Percentiles rank a stretch among this genome's conserved stretches.
Evolutionary conservation across 1,284 basidiomycete species (phyloP).

Genomic region (Tilletia walkeri): DNA sequence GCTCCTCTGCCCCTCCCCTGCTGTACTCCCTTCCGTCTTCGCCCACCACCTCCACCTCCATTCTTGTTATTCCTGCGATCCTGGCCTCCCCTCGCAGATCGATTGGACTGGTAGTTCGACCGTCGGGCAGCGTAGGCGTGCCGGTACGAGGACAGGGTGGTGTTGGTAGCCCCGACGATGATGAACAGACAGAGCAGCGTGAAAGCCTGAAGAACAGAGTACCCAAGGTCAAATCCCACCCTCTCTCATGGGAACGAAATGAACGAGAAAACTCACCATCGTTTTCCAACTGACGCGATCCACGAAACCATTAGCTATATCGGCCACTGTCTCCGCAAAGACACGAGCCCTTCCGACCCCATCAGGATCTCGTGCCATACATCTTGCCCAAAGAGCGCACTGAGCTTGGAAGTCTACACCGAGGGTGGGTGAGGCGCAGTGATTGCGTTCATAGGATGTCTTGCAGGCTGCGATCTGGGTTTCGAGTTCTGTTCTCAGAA

Average conservation of each 20-base stretch:
- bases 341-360: constrained; percentile 83
- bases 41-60: no score
- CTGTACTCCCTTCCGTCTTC: no score
- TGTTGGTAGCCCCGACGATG: constrained; percentile 49
- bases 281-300: constrained; percentile 97
- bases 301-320: constrained; percentile 92
- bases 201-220: constrained; percentile 29
- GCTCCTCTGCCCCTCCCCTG: no score
- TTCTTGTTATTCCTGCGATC: no score
- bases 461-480: constrained; percentile 9
- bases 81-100: no score
- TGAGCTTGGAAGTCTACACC: constrained; percentile 71
- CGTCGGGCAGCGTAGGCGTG: background rate
- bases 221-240: background rate
- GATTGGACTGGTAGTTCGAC: no score
- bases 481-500: constrained; percentile 3
- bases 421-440: constrained; percentile 63
- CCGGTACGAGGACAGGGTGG: constrained; percentile 37
- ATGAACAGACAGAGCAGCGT: constrained; percentile 47
- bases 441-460: constrained; percentile 12
- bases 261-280: constrained; percentile 63
- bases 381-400: constrained; percentile 72
- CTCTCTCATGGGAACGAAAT: background rate
- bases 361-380: constrained; percentile 89
- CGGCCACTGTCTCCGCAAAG: constrained; percentile 89